Evolutionary conservation across 495 filamentous ascomycete species (phyloP), one percentile per base, ranked within the genome.

Genomic region (Pseudotulostoma volvatum): DNA sequence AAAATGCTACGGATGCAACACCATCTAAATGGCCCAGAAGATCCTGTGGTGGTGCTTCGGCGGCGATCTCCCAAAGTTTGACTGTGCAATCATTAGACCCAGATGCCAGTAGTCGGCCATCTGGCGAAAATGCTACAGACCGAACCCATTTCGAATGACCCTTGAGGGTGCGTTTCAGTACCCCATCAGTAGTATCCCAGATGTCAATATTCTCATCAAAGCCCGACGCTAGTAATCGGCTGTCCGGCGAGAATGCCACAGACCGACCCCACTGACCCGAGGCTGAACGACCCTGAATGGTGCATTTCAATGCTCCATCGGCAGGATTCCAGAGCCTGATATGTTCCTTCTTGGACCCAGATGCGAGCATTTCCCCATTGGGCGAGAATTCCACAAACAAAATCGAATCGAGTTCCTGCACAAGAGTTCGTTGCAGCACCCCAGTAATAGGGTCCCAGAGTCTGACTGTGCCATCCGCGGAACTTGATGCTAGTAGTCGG

Each of bases 11-110:
- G 8, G 21, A 3, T 4, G 19, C 17, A 18, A 49, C 21, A 16
- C 17, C 8, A 44, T 38, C 34, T 61, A 21, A 35, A 42, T 51
- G 48, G 21, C 47, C 47, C 17, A 40, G 30, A 33, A 51, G 34
- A 1, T 15, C 41, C 7, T 40, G 19, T 13, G 17, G 30, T 30
- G 23, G 4, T 33, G 33, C 13, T 13, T 20, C 38, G 18, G 38
- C 42, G 7, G 11, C 37, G 11, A 39, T 54, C 49, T 49, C 51
- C n/a, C n/a, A n/a, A n/a, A n/a, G n/a, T n/a, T n/a, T n/a, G n/a
- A n/a, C n/a, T n/a, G n/a, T n/a, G n/a, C n/a, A n/a, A n/a, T n/a
- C n/a, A n/a, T n/a, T n/a, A n/a, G n/a, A n/a, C n/a, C n/a, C n/a
- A n/a, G n/a, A n/a, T n/a, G n/a, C n/a, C n/a, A n/a, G n/a, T n/a